Evolutionary conservation across 495 filamentous ascomycete species (phyloP).

Genomic region (Lentithecium fluviatile): DNA sequence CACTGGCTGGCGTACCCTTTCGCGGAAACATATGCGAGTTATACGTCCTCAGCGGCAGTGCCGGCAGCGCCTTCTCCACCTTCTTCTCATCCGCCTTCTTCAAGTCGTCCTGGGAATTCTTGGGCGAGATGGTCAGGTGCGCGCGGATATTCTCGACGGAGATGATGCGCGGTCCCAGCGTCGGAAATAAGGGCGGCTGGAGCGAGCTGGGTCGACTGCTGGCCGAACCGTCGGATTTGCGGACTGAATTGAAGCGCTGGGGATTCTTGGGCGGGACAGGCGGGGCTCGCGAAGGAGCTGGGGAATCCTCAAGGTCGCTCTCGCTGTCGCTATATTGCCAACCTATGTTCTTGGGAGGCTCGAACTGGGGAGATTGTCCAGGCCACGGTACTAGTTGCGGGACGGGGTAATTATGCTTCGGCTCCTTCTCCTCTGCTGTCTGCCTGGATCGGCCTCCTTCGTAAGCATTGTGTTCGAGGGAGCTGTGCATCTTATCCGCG

Average conservation of each 20-base stretch:
- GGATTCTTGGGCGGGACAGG: constrained; percentile 11
- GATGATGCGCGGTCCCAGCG: constrained; percentile 12
- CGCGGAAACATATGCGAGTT: constrained; percentile 28
- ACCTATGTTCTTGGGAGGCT: too few relatives aligned
- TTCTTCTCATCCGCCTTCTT: not conserved
- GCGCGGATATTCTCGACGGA: constrained; percentile 25
- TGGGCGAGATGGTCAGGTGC: not conserved
- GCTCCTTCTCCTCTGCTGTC: too few relatives aligned
- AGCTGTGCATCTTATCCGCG: not conserved
- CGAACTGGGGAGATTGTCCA: too few relatives aligned
- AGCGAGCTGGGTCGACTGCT: not conserved
- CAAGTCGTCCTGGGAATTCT: not conserved
- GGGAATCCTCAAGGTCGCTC: not conserved
- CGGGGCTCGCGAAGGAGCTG: not conserved
- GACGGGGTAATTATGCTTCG: too few relatives aligned
- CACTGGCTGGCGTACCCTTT: not conserved
- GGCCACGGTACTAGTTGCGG: too few relatives aligned
- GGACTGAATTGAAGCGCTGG: not conserved
- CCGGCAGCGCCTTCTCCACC: not conserved
- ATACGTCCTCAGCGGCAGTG: constrained; percentile 2
- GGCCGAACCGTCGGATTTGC: not conserved
- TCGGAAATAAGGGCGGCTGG: not conserved
- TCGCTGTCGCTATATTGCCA: too few relatives aligned
- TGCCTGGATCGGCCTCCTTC: too few relatives aligned
- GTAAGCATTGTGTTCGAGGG: not conserved